These are phyloP conservation scores for Diaporthe nobilis DNA, from an alignment of 2,329 filamentous ascomycete genomes.

Conservation along the genomic window DNA sequence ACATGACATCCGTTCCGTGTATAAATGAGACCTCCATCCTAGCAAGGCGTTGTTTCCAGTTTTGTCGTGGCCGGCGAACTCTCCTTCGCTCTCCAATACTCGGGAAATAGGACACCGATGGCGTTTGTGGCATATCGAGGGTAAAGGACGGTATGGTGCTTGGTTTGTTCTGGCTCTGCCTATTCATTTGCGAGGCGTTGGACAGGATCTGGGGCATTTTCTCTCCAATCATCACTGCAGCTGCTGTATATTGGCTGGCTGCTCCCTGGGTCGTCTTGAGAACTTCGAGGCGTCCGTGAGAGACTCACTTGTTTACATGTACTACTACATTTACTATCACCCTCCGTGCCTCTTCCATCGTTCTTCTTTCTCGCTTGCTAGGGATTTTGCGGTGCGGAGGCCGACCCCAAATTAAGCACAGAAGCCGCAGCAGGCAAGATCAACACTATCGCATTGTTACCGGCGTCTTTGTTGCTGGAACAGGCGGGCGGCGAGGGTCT, in stretches of 20 bases:
- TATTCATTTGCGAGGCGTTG: constrained; percentile 35
- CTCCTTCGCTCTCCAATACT: background rate
- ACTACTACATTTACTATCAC: constrained; percentile 19
- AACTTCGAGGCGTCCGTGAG: background rate
- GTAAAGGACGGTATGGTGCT: background rate
- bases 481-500: constrained; percentile 1
- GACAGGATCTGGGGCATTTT: background rate
- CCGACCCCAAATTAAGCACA: background rate
- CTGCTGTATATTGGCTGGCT: constrained; percentile 3
- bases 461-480: constrained; percentile 12
- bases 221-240: constrained; percentile 13
- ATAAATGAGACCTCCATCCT: constrained; percentile 11
- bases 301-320: constrained; percentile 16
- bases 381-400: background rate
- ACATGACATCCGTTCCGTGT: constrained; percentile 9
- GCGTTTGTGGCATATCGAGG: constrained; percentile 19
- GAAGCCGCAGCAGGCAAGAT: constrained; percentile 23
- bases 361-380: background rate
- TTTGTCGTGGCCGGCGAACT: background rate
- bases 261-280: background rate
- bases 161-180: constrained; percentile 6
- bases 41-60: constrained; percentile 11
- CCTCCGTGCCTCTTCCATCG: background rate
- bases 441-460: constrained; percentile 28
- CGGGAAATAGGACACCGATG: background rate